Evolutionary conservation across 2,329 filamentous ascomycete genomes (phyloP), one percentile per base, ranked within the genome.

Genomic region (Microcyclospora pomicola): DNA sequence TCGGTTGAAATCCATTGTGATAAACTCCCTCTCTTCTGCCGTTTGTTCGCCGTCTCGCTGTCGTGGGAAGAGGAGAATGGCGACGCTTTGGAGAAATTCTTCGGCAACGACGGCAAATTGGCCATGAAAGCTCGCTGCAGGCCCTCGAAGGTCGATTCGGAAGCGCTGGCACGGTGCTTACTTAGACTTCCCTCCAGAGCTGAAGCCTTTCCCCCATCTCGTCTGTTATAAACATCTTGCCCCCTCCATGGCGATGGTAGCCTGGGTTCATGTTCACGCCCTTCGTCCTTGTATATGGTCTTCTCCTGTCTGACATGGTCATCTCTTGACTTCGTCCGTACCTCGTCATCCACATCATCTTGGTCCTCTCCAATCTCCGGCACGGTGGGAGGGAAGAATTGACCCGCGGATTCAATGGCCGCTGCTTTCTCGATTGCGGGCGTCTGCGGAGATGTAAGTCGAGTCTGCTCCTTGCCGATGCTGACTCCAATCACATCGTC

Each of bases 401-500:
- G 63, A 3, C 64, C 66, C 12, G 50, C 45, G 27, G 63, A 59
- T 42, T 72, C 69, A 47, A 78, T 57, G 2, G 66, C 67, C 2
- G 69, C 68, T n/a, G 62, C 67, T 52, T 76, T 77, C 50, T 76
- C 73, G 14, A 67, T 67, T 9, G 69, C 69, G 1, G 73, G 72
- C 4, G 72, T 77, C 31, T 64, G 62, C 9, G 72, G 67, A 13
- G 71, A 72, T 28, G 65, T 69, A 52, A 77, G 60, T 32, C 68
- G 65, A 35, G 66, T 72, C 52, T 78, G 74, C 31, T 66, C 62
- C 30, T 63, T 64, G 42, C 72, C 65, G 44, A 78, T 75, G 50
- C 73, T 76, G 49, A 77, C 63, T 2, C 72, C 73, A 46, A 78
- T 63, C 27, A 73, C 61, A 10, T 58, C 61, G 37, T 61, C 57